Percentiles rank a stretch among this genome's conserved stretches.
Conservation (phyloP, 1,139 yeast genomes). For the Trichomonascaceae sp. region DNA sequence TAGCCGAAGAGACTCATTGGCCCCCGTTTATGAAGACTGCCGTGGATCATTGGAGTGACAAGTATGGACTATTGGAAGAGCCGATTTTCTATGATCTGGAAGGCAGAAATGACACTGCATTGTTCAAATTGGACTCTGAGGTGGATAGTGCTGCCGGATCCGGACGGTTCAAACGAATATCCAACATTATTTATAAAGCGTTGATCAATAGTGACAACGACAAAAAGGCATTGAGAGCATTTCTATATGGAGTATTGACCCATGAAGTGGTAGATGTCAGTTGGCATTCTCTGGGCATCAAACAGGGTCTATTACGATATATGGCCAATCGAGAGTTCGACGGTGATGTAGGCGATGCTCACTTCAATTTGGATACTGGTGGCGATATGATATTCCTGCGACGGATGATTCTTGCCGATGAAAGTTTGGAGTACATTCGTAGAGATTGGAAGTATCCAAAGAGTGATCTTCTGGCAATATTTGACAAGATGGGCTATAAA, state of each 20-base stretch:
- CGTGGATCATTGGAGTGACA: constrained; percentile 35
- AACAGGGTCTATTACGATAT: constrained; percentile 46
- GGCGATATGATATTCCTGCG: constrained; percentile 49
- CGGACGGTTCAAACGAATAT: neutral
- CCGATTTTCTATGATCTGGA: neutral
- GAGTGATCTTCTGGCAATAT: constrained; percentile 36
- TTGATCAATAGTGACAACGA: neutral
- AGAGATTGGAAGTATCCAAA: constrained; percentile 43
- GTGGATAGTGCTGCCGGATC: neutral
- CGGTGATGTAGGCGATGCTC: constrained; percentile 44
- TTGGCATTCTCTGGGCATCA: constrained; percentile 54
- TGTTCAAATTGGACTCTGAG: neutral
- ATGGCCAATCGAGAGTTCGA: constrained; percentile 45
- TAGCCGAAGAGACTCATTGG: constrained; percentile 60
- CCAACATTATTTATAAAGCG: neutral
- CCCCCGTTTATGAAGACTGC: constrained; percentile 50
- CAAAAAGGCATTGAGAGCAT: constrained; percentile 38
- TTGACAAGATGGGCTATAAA: constrained; percentile 31
- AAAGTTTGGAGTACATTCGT: constrained; percentile 28
- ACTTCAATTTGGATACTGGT: constrained; percentile 47
- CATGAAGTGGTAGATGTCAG: constrained; percentile 57
- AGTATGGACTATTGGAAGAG: constrained; percentile 19
- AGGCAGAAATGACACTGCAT: neutral
- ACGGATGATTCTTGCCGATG: constrained; percentile 31
- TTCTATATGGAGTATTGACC: constrained; percentile 47